Base-by-base conservation (phyloP, 441 rosid genomes). In the Flueggea neowawraea region DNA sequence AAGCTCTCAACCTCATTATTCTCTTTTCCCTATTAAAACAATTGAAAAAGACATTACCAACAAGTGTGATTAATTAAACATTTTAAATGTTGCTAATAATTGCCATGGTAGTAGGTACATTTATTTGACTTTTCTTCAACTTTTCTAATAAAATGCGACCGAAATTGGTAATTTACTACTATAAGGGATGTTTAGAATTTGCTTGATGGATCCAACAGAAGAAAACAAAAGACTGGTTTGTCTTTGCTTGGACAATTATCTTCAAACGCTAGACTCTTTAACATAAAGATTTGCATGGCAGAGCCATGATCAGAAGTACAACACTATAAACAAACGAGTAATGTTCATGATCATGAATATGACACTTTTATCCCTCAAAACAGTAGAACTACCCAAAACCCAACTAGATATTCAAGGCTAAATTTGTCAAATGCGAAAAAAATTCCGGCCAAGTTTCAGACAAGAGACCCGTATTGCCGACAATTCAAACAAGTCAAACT, bases 1-100 rank as follows among this genome's bases (percentile, higher is more conserved):
- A 78, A 69, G 61, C 65, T 69, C 73, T 80, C 82, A 4, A 66
- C 79, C 16, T 79, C 85, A 57, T 61, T 62, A 54, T 62, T 68
- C 67, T 72, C 83, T 66, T 72, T 67, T n/a, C 70, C 82, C 87
- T 80, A 6, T 16, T 67, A 54, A 61, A 54, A 47, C 28, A 53
- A 52, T 53, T 12, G 56, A 55, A 55, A 32, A 22, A 22, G 41
- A 8, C 41, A 36, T 8, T 5, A 36, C 4, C 6, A 36, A 36
- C 41, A 36, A 36, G 9, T 4, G 4, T 8, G 7, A 36, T 36
- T 36, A 36, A 36, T 36, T 36, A 36, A 5, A 36, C 41, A 36
- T 5, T 10, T 9, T 47, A 9, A 47, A 10, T 2, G 9, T 47
- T 47, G 50, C 12, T 9, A 6, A 47, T 47, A 36, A 36, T 47